Conservation (phyloP, 2,329 filamentous ascomycete genomes). For the Gaeumannomyces sp. region DNA sequence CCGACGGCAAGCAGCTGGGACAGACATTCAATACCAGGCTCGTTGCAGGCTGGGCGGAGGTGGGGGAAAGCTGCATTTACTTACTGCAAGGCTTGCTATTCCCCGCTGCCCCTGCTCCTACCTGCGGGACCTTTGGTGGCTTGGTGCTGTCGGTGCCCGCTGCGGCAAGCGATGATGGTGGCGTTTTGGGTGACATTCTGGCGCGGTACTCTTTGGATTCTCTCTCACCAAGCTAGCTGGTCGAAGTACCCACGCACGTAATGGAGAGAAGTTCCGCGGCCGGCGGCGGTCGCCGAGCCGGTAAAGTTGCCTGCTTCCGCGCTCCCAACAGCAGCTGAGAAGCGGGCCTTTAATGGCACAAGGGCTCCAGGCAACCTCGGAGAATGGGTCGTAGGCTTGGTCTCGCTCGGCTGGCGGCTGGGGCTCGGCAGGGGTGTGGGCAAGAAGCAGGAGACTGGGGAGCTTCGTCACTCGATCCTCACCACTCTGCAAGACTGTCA, state of each 20-base stretch:
- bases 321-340: not conserved
- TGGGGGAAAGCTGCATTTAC: not conserved
- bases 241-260: not conserved
- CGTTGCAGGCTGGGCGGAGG: not conserved
- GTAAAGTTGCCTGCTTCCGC: not conserved
- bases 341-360: not conserved
- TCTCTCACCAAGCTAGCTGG: too few species aligned
- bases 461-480: too few species aligned
- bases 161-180: not conserved
- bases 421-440: not conserved
- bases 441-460: not conserved
- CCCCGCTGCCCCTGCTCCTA: not conserved
- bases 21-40: not conserved
- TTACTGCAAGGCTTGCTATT: not conserved
- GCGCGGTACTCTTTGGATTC: not conserved
- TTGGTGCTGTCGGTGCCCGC: not conserved
- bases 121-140: not conserved
- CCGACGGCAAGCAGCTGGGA: not conserved
- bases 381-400: not conserved
- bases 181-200: not conserved
- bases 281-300: not conserved
- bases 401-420: not conserved
- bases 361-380: not conserved
- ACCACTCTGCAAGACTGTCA: too few species aligned
- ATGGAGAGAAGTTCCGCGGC: not conserved